Base-by-base conservation (phyloP, 768 basidiomycete species). In the Phlegmacium glaucopus region DNA sequence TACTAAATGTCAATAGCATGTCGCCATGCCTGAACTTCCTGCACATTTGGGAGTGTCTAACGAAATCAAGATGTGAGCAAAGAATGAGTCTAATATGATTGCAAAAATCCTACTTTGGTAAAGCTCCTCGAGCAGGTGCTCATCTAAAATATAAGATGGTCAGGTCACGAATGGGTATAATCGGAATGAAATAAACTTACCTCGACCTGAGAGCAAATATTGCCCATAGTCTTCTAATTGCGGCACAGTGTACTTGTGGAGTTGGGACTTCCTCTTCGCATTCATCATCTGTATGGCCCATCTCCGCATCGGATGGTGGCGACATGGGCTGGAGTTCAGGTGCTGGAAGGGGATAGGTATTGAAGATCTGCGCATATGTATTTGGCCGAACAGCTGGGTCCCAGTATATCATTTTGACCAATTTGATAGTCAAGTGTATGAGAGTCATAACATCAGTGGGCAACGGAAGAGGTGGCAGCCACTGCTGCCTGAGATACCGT, bases 191-290 rank as follows among this genome's bases (percentile, higher is more conserved):
- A 32, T n/a, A 17, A 41, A 18, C 42, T 43, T 43, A 43, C 42
- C 42, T 15, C 16, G 42, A 28, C 42, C 42, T 16, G 28, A 43
- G 5, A 30, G 42, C 42, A 43, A 43, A 30, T 43, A 43, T 29
- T 42, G 42, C 2, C 42, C 42, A 28, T 29, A 29, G 42, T 32
- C 30, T 32, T 32, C 30, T 32, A 32, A 32, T 32, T 32, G 8
- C 13, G 9, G 9, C 30, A 13, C 13, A 13, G 13, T 8, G 30
- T 13, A 13, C 30, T 8, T 13, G 30, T 32, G 30, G n/a, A 32
- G 30, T 32, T 32, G 30, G 30, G 30, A 32, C 30, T 32, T 32
- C 30, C 30, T 13, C 30, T 32, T 32, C 30, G 9, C 13, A 8
- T 32, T 32, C 30, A 32, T 13, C 30, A 32, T 32, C 30, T 32